These are phyloP conservation scores for Huntiella decipiens DNA, from an alignment of 2,329 filamentous ascomycete genomes.

Conservation along the genomic window DNA sequence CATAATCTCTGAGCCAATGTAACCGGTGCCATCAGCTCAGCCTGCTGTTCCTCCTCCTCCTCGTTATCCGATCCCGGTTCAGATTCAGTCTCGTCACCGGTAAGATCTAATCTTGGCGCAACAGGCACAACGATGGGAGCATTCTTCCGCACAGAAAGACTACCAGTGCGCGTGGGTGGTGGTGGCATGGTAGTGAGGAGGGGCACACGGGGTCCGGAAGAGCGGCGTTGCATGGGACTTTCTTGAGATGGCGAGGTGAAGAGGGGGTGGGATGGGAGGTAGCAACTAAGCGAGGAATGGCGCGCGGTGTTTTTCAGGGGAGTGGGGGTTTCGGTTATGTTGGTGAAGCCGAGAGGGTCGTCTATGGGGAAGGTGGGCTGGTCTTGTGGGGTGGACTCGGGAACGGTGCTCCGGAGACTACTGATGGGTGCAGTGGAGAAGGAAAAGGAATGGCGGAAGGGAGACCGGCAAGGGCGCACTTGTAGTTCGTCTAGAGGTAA, in stretches of 20 bases:
- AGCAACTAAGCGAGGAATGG: background rate
- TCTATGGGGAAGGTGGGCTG: constrained; percentile 19
- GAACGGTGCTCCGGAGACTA: background rate
- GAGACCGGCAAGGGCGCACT: constrained; percentile 37
- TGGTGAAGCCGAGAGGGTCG: background rate
- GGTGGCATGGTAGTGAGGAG: background rate
- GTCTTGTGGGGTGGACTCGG: constrained; percentile 35
- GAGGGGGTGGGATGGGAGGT: background rate
- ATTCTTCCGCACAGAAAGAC: background rate
- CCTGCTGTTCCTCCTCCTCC: background rate
- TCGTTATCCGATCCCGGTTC: constrained; percentile 13
- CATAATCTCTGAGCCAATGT: no score
- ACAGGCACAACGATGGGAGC: background rate
- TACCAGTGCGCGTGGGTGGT: background rate
- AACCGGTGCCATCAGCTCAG: background rate
- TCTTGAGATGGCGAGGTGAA: background rate
- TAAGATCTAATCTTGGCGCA: background rate
- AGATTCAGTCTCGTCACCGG: constrained; percentile 14
- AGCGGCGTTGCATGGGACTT: background rate
- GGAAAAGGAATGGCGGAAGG: constrained; percentile 47
- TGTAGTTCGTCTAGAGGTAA: constrained; percentile 44
- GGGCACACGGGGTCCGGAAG: background rate
- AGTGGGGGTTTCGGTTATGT: background rate
- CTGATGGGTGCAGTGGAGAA: constrained; percentile 38
- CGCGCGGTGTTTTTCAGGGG: background rate